A percentile compares a stretch with the other conserved stretches of the same genome.
These are phyloP conservation scores for Monascus ruber DNA, from an alignment of 2,329 filamentous ascomycete genomes.

Conservation along the genomic window DNA sequence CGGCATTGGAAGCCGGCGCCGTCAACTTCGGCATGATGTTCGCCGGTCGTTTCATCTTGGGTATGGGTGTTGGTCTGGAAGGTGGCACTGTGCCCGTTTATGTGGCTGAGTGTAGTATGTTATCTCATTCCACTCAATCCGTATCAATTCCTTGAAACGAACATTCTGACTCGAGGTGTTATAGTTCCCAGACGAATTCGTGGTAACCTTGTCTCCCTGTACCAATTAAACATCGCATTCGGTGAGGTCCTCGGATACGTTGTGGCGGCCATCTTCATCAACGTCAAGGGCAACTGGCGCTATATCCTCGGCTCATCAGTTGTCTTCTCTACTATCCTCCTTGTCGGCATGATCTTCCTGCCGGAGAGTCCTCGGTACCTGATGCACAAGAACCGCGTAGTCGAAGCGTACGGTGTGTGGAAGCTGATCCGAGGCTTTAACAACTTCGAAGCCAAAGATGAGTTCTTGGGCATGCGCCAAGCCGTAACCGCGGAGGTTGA, in stretches of 20 bases:
- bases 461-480: slow-evolving; percentile 63
- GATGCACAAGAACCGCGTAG: slow-evolving; percentile 52
- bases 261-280: slow-evolving; percentile 60
- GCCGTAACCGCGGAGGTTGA: slow-evolving; percentile 48
- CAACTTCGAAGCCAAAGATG: slow-evolving; percentile 48
- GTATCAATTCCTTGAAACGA: too few species aligned
- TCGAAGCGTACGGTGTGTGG: slow-evolving; percentile 58
- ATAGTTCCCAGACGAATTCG: slow-evolving; percentile 52
- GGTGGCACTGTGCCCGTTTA: slow-evolving; percentile 66
- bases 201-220: slow-evolving; percentile 62
- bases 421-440: slow-evolving; percentile 56
- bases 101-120: slow-evolving; percentile 48
- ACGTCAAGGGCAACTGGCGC: slow-evolving; percentile 59
- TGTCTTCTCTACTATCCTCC: slow-evolving; percentile 55
- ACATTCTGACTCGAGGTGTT: too few species aligned
- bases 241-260: slow-evolving; percentile 65
- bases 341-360: slow-evolving; percentile 57
- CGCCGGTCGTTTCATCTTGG: slow-evolving; percentile 55
- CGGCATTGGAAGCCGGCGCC: slow-evolving; percentile 54
- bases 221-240: slow-evolving; percentile 65
- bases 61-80: slow-evolving; percentile 60
- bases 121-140: neutral
- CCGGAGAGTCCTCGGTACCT: slow-evolving; percentile 59
- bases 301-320: slow-evolving; percentile 64
- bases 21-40: slow-evolving; percentile 63